A percentile compares a stretch with the other conserved stretches of the same genome.
phyloP scores from a whole-genome alignment of 2,329 filamentous ascomycete species.

The Exophiala aquamarina region DNA sequence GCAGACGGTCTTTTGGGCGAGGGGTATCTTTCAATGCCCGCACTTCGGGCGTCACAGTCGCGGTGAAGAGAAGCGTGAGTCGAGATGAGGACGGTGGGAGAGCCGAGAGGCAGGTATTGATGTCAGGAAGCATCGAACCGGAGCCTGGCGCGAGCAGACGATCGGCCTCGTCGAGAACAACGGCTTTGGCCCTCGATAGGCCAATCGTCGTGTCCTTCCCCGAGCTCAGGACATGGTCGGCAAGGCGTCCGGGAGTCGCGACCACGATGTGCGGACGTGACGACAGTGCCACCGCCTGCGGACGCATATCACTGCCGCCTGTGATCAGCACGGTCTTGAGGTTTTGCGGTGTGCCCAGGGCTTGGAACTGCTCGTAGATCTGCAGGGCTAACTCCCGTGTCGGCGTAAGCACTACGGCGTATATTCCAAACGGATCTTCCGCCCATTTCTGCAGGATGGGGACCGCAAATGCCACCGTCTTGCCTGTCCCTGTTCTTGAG shows the following conservation, averaged over 20 bases:
- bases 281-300: slow-evolving; percentile 81
- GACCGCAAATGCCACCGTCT: slow-evolving; percentile 93
- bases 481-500: slow-evolving; percentile 91
- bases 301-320: slow-evolving; percentile 87
- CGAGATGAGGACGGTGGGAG: slow-evolving; percentile 75
- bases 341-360: slow-evolving; percentile 82
- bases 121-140: slow-evolving; percentile 91
- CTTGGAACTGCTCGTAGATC: slow-evolving; percentile 94
- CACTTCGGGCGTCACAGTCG: slow-evolving; percentile 91
- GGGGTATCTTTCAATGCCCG: slow-evolving; percentile 79
- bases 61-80: slow-evolving; percentile 95
- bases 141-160: slow-evolving; percentile 71
- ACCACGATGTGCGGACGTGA: slow-evolving; percentile 88
- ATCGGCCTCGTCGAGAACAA: slow-evolving; percentile 96
- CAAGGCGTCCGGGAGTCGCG: slow-evolving; percentile 87
- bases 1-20: slow-evolving; percentile 65
- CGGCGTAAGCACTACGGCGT: slow-evolving; percentile 83
- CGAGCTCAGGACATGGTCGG: slow-evolving; percentile 89
- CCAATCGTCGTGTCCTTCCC: slow-evolving; percentile 88
- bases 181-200: slow-evolving; percentile 73
- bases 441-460: slow-evolving; percentile 94
- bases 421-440: slow-evolving; percentile 87
- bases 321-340: slow-evolving; percentile 89
- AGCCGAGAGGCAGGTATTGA: slow-evolving; percentile 81
- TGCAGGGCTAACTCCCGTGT: slow-evolving; percentile 91